phyloP scores from a whole-genome alignment of 2,329 filamentous ascomycete genomes.

The Phaeosphaeriaceae sp. region DNA sequence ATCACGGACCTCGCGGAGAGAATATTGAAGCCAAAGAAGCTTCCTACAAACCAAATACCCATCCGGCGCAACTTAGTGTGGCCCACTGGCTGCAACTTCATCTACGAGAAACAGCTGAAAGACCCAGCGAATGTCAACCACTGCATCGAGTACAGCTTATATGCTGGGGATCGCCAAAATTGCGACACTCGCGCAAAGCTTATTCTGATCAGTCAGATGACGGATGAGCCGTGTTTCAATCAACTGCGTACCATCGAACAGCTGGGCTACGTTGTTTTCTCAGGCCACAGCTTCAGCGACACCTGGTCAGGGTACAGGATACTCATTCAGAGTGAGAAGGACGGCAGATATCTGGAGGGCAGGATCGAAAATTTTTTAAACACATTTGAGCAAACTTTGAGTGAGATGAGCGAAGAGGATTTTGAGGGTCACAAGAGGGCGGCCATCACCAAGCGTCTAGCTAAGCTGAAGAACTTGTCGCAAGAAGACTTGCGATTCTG shows the following conservation, averaged over 20 bases:
- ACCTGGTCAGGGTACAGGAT: slow-evolving; percentile 82
- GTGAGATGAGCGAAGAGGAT: slow-evolving; percentile 78
- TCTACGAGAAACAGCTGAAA: slow-evolving; percentile 80
- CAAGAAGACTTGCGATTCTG: slow-evolving; percentile 85
- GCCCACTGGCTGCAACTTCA: slow-evolving; percentile 79
- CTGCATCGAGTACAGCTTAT: slow-evolving; percentile 59
- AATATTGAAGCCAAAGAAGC: slow-evolving; percentile 73
- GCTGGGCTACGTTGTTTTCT: slow-evolving; percentile 95
- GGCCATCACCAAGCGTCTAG: slow-evolving; percentile 82
- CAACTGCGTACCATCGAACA: slow-evolving; percentile 96
- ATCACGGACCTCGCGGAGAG: slow-evolving; percentile 83
- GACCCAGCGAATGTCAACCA: slow-evolving; percentile 83
- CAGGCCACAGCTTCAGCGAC: slow-evolving; percentile 74
- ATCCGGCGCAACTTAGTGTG: slow-evolving; percentile 78
- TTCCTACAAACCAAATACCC: slow-evolving; percentile 82
- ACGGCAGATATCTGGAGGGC: slow-evolving; percentile 81
- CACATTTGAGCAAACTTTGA: slow-evolving; percentile 69
- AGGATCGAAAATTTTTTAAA: slow-evolving; percentile 86
- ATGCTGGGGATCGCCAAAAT: slow-evolving; percentile 60
- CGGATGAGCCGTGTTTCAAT: slow-evolving; percentile 92
- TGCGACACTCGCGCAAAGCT: slow-evolving; percentile 75
- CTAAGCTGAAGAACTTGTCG: slow-evolving; percentile 90
- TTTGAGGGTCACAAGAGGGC: slow-evolving; percentile 93
- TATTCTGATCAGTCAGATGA: slow-evolving; percentile 85
- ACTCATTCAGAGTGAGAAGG: slow-evolving; percentile 90